Conservation (phyloP, 768 basidiomycete species). For the Tylopilus felleus region DNA sequence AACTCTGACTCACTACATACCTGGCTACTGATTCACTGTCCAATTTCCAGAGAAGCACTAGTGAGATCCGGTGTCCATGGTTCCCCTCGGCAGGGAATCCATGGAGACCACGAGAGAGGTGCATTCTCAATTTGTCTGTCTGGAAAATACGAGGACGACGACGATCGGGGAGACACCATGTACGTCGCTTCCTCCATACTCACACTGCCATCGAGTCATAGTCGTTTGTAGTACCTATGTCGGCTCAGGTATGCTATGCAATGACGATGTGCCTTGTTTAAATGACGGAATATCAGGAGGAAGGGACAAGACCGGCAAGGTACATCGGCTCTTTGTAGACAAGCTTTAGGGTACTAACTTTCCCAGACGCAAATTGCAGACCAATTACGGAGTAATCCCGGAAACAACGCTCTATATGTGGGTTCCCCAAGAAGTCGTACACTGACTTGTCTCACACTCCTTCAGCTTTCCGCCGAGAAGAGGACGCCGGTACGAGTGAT, state of each 20-base stretch:
- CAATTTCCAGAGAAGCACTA: constrained; percentile 16
- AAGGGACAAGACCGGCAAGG: constrained; percentile 7
- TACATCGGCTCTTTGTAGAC: constrained; percentile 2
- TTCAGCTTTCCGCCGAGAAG: constrained; percentile 30
- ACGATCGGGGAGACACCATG: constrained; percentile 37
- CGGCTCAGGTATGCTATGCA: constrained; percentile 26
- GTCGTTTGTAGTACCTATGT: constrained; percentile 30
- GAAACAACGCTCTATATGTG: constrained; percentile 22
- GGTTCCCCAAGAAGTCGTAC: not conserved
- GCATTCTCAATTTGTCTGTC: constrained; percentile 43
- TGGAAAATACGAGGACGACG: constrained; percentile 41
- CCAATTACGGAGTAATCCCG: constrained; percentile 20
- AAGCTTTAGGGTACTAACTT: not conserved
- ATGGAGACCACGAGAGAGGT: constrained; percentile 30
- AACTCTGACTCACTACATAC: not conserved
- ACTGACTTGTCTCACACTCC: not conserved
- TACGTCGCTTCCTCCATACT: constrained; percentile 15
- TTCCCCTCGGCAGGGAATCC: constrained; percentile 35
- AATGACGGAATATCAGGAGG: constrained; percentile 17
- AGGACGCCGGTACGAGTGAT: constrained; percentile 38
- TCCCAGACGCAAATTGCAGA: constrained; percentile 20
- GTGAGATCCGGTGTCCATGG: constrained; percentile 33
- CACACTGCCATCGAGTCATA: not conserved
- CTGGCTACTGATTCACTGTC: not conserved
- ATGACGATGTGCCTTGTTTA: not conserved